Percentiles rank a stretch among this genome's conserved stretches.
Evolutionary conservation across 75 land plant genomes (phyloP).

Genomic region (Cupressus sempervirens): DNA sequence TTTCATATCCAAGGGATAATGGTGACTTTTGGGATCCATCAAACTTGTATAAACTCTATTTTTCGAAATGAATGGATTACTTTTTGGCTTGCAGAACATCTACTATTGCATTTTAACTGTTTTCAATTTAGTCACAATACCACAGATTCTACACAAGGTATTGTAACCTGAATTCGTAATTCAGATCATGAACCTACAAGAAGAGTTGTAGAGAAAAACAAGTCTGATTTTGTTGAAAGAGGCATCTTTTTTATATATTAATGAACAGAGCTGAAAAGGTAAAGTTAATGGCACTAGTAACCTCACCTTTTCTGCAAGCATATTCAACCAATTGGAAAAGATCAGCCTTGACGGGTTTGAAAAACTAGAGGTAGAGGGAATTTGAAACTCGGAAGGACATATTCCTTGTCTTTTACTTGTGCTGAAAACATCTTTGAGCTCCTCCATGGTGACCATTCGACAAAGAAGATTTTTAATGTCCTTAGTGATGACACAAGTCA

Average conservation of each 20-base stretch:
- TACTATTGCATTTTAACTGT: no score
- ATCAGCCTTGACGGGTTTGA: neutral
- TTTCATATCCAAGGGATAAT: no score
- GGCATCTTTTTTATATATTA: no score
- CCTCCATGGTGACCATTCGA: neutral
- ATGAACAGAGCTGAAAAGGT: neutral
- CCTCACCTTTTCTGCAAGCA: neutral
- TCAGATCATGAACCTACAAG: no score
- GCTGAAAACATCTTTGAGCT: slow-evolving; percentile 1
- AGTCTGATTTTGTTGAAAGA: neutral
- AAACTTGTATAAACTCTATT: no score
- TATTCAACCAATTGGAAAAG: neutral
- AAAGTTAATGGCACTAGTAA: neutral
- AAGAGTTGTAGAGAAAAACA: neutral
- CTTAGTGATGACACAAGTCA: neutral
- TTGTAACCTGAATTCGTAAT: no score
- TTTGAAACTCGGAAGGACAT: neutral
- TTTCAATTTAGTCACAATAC: no score
- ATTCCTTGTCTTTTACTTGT: neutral
- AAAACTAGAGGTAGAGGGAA: neutral
- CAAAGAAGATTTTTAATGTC: neutral
- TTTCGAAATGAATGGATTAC: no score
- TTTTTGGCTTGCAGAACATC: no score
- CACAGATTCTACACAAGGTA: no score
- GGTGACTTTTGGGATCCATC: no score